Base-by-base conservation (phyloP, 768 basidiomycete genomes). In the Naganishia vishniacii region DNA sequence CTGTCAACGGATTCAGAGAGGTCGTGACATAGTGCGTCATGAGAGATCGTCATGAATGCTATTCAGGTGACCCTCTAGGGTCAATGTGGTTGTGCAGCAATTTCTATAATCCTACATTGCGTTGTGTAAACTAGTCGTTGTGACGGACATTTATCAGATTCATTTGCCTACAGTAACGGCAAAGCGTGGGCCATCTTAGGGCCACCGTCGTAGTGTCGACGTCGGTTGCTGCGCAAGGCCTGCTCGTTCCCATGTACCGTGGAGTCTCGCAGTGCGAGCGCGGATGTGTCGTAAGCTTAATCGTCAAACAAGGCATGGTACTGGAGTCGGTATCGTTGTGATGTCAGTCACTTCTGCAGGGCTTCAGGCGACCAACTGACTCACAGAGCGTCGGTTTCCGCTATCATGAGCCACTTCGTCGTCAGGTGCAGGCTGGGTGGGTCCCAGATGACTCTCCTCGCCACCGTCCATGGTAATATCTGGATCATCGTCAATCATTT, bases 401-500 rank as follows among this genome's bases (percentile, higher is more conserved):
- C 53, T 40, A 20, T 26, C 53, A 32, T n/a, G 34, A 16, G 15
- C 34, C 8, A 37, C 25, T 16, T 63, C 44, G 13, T 51, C 28
- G 4, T 53, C 62, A 40, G 44, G 9, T 4, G 12, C 62, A 7
- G 29, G 25, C 53, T 56, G 53, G 18, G 53, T 56, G 3, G 53
- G 53, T 16, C 53, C 53, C 31, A 56, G 15, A 41, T 23, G 40
- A 25, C n/a, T 56, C 37, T 56, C 53, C 53, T 56, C 53, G 13
- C 34, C 62, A 41, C 44, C 62, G 29, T 67, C 66, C 49, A 70
- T 69, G 12, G 53, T 56, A 16, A 56, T 41, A 56, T 71, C 72
- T 13, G 58, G 49, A 32, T 62, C 65, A 20, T 67, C 64, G n/a
- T 70, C 72, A 61, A 72, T 48, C n/a, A 65, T 67, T 9, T 69